Conservation (phyloP, 805 yeast species). For the Wickerhamiella sergipiensis region DNA sequence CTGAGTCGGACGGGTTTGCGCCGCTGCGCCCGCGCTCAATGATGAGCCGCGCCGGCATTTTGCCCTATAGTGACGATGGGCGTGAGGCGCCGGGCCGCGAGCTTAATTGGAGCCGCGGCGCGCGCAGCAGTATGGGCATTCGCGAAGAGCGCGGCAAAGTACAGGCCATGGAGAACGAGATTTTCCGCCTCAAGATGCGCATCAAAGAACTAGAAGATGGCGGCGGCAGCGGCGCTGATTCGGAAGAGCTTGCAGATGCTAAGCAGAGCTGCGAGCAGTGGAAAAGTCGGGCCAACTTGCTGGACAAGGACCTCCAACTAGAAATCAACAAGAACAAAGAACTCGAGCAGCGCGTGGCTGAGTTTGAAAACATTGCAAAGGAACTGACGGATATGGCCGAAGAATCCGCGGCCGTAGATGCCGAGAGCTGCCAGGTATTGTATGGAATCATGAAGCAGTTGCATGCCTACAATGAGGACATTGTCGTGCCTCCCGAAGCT, state of each 20-base stretch:
- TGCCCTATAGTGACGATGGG: neutral
- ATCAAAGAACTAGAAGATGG: conserved; percentile 5
- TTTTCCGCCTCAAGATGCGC: conserved; percentile 14
- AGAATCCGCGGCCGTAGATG: neutral
- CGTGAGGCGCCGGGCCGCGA: neutral
- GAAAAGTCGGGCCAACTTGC: conserved; percentile 10
- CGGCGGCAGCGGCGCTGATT: conserved; percentile 6
- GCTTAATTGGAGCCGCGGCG: neutral
- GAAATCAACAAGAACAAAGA: conserved; percentile 7
- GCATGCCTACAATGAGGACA: neutral
- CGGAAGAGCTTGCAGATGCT: conserved; percentile 5
- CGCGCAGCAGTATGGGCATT: conserved; percentile 1
- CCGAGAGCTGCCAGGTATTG: neutral
- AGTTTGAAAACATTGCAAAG: neutral
- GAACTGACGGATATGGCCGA: neutral
- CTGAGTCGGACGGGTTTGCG: neutral
- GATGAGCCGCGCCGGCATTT: neutral
- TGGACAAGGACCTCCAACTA: conserved; percentile 8
- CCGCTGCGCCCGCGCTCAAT: neutral
- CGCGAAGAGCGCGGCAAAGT: conserved; percentile 7
- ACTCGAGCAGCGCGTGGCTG: neutral
- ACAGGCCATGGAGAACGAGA: conserved; percentile 14
- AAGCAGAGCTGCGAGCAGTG: conserved; percentile 4
- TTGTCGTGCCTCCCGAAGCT: neutral
- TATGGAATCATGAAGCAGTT: neutral